Evolutionary conservation across 2,329 filamentous ascomycete species (phyloP), one percentile per base, ranked within the genome.

Genomic region (Fusarium chaquense): DNA sequence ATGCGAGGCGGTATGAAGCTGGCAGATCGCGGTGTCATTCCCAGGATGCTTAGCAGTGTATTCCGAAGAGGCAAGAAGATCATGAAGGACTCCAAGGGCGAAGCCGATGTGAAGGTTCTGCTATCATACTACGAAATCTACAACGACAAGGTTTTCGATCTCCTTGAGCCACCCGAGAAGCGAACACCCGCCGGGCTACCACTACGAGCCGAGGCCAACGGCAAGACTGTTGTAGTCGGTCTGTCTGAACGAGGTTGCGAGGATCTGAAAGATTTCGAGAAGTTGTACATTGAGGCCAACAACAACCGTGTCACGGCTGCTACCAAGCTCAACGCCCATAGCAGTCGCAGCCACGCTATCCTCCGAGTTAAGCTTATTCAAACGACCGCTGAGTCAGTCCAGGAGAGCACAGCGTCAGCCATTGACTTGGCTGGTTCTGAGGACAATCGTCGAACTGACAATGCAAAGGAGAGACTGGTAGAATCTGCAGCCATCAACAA

Each of bases 401-500:
- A 86, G 64, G 87, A 94, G 75, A 97, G 93, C 82, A 96, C 91
- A 5, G 94, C 93, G 16, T 97, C 93, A 3, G 94, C 94, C 75
- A 98, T 98, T 78, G 95, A 98, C 81, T 85, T 98, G 73, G 95
- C 95, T 58, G 95, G 95, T 41, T 98, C 94, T 2, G 96, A 98
- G 80, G 95, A 98, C 80, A 98, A 98, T 78, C 88, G 95, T 50
- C 86, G 95, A 51, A 98, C 95, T 0, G 95, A 97, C 54, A 98
- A 98, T 79, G 93, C 91, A 74, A 96, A 94, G 78, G 94, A 97
- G 79, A 87, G 95, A 28, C 84, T 98, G 77, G 88, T 97, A n/a
- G 95, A 98, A 80, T 97, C 94, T 40, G 94, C 95, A 0, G 95
- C 93, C 76, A 98, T 98, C 84, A 98, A 98, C 86, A 98, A 98